Base-by-base conservation (phyloP, 805 yeast species). In the Yarrowia sp. region DNA sequence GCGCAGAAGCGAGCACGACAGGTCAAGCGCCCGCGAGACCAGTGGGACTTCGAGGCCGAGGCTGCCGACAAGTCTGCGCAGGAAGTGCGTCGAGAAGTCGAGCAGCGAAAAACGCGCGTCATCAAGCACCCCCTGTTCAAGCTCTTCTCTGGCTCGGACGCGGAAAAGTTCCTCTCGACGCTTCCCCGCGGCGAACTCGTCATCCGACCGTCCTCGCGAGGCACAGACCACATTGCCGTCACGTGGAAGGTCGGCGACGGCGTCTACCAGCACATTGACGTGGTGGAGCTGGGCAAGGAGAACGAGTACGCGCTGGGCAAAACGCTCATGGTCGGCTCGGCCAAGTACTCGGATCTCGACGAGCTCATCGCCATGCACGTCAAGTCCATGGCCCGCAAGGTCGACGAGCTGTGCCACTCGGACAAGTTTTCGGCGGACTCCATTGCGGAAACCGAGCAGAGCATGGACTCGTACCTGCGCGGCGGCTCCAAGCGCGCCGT, bases 221-320 rank as follows among this genome's bases (percentile, higher is more conserved):
- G 99, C 42, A 80, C 82, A 49, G 88, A 90, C 65, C 97, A 86
- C 73, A 80, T 94, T 67, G 91, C 97, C 2, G 86, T 93, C 41
- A 93, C 99, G 0, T 94, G 98, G 97, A 94, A 94, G 72, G 92
- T 94, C 47, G 94, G 89, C 64, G 93, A 89, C 71, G 88, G 86
- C 71, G 76, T 93, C 65, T 94, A 87, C 76, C 98, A 94, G 72
- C 98, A 94, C 72, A 77, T 94, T 66, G 94, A 91, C 68, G 88
- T 94, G 47, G 78, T 85, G 65, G 98, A 94, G 74, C 80, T 81
- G 49, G 85, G 81, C 47, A 84, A 84, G 69, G 86, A 82, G 59
- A 84, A 82, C 65, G 90, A 87, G 32, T 77, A 76, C 63, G 80
- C 84, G 0, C 70, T 87, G 41, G 90, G 90, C 55, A 78, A 80